Conservation (phyloP, 1,284 basidiomycete genomes). For the Cryptococcus deneoformans region DNA sequence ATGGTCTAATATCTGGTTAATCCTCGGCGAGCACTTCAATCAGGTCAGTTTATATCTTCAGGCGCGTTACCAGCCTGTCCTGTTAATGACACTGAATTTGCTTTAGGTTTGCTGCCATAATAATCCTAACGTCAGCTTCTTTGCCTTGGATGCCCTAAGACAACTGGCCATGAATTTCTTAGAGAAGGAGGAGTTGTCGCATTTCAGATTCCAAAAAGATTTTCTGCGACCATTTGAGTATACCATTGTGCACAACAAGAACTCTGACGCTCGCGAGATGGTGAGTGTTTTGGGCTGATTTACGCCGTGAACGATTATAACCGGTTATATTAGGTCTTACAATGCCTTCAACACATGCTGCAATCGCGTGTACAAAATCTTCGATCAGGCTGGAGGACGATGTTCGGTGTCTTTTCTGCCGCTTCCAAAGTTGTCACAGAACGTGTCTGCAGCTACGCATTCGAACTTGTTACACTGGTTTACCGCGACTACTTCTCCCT, state of each 20-base stretch:
- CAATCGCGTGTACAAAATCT: constrained; percentile 93
- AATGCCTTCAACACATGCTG: constrained; percentile 99
- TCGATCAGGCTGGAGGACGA: constrained; percentile 97
- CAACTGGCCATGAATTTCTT: constrained; percentile 98
- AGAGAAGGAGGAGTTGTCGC: constrained; percentile 96
- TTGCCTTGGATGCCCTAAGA: constrained; percentile 95
- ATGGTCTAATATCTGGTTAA: constrained; percentile 98
- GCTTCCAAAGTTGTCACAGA: constrained; percentile 96
- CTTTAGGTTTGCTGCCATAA: constrained; percentile 92
- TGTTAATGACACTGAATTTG: neutral
- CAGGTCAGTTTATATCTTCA: constrained; percentile 58
- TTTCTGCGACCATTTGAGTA: constrained; percentile 98
- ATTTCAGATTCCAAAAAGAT: constrained; percentile 99
- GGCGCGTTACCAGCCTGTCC: neutral
- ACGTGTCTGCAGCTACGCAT: constrained; percentile 88
- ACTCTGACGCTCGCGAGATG: constrained; percentile 96
- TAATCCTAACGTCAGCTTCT: constrained; percentile 95
- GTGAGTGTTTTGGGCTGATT: constrained; percentile 52
- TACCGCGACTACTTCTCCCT: constrained; percentile 89
- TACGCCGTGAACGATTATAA: neutral
- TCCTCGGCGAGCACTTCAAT: constrained; percentile 98
- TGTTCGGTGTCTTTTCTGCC: constrained; percentile 98
- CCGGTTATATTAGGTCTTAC: constrained; percentile 65
- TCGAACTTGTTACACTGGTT: constrained; percentile 90
- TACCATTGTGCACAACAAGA: constrained; percentile 95